A percentile compares a stretch with the other conserved stretches of the same genome.
Conservation (phyloP, 306 rosid species). For the Carpinus viminea region DNA sequence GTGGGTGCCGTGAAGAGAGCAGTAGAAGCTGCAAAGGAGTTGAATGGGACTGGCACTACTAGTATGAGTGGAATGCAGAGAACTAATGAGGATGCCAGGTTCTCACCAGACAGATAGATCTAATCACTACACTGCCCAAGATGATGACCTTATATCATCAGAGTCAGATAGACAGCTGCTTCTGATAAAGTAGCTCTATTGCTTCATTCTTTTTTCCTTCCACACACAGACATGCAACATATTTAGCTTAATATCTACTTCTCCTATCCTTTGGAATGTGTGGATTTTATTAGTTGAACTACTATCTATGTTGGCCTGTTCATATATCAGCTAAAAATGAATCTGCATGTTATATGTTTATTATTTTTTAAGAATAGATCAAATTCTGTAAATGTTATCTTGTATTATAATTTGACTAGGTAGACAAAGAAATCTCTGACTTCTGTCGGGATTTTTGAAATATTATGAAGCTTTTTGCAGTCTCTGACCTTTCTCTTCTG, state of each 20-base stretch:
- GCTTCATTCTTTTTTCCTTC: background rate
- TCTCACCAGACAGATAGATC: slow-evolving; percentile 54
- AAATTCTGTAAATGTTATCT: background rate
- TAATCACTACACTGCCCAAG: slow-evolving; percentile 50
- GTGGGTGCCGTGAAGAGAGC: slow-evolving; percentile 64
- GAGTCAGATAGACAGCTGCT: slow-evolving; percentile 95
- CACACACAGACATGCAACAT: background rate
- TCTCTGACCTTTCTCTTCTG: background rate
- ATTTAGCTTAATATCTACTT: background rate
- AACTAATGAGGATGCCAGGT: slow-evolving; percentile 85
- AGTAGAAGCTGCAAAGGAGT: slow-evolving; percentile 59
- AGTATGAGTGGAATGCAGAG: slow-evolving; percentile 67
- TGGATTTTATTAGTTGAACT: background rate
- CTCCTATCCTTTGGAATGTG: background rate
- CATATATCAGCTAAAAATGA: background rate
- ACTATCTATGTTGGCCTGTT: background rate
- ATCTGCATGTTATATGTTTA: background rate
- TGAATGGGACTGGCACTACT: slow-evolving; percentile 38
- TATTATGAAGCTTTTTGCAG: background rate
- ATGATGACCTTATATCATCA: slow-evolving; percentile 81
- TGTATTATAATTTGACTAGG: background rate
- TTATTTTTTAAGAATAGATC: too few species aligned
- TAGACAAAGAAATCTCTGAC: background rate
- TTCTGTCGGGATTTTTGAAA: background rate
- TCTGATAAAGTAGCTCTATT: slow-evolving; percentile 65